phyloP scores from a whole-genome alignment of 2,329 filamentous ascomycete species.

The Claviceps quebecensis region DNA sequence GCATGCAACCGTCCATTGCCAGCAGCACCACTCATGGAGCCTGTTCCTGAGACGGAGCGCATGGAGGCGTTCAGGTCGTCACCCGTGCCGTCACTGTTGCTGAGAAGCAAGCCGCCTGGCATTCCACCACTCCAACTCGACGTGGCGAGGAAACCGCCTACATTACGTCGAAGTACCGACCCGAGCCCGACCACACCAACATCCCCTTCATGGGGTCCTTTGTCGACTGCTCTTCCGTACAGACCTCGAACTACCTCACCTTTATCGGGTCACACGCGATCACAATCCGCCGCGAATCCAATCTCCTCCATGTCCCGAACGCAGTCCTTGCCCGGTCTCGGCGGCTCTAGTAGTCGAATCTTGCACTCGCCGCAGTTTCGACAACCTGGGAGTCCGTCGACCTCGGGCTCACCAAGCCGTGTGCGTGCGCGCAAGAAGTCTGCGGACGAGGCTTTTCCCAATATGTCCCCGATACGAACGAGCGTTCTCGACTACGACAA shows the following conservation, averaged over 20 bases:
- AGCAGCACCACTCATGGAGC: conserved; percentile 37
- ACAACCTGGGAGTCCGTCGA: conserved; percentile 36
- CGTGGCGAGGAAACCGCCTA: conserved; percentile 34
- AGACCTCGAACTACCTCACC: conserved; percentile 50
- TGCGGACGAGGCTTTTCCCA: conserved; percentile 46
- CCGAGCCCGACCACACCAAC: conserved; percentile 38
- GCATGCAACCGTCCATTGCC: not conserved
- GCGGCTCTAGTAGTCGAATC: conserved; percentile 44
- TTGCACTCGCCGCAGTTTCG: conserved; percentile 35
- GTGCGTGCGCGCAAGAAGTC: conserved; percentile 40
- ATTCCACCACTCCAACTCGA: conserved; percentile 28
- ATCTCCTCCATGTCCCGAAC: conserved; percentile 46
- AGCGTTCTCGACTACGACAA: conserved; percentile 42
- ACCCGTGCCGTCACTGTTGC: conserved; percentile 36
- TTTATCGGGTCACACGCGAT: conserved; percentile 42
- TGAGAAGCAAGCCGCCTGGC: conserved; percentile 23
- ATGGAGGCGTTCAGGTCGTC: conserved; percentile 52
- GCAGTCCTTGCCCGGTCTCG: conserved; percentile 50
- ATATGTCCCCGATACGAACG: conserved; percentile 35
- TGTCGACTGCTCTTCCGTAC: conserved; percentile 35
- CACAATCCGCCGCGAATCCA: conserved; percentile 41
- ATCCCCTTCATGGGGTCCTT: conserved; percentile 31
- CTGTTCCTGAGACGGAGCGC: conserved; percentile 53
- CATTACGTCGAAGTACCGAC: conserved; percentile 44
- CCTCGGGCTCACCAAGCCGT: conserved; percentile 35